Percentiles rank a stretch among this genome's conserved stretches.
These are phyloP conservation scores for Phytophthora foliorum DNA, from an alignment of 352 stramenopile genomes.

Conservation along the genomic window DNA sequence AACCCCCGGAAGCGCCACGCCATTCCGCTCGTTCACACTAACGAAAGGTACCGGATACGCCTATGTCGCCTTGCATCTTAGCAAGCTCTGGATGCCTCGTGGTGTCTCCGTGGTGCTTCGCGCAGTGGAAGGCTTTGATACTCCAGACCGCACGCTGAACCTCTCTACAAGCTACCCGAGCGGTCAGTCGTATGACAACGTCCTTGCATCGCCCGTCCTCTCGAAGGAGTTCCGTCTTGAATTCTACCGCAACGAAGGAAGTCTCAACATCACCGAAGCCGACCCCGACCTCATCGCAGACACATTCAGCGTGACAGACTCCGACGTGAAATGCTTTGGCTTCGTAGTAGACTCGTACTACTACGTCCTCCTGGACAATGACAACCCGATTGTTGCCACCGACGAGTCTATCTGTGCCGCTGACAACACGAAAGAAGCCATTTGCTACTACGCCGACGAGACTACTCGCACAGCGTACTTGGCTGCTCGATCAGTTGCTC, in stretches of 20 bases:
- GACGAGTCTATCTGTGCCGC: slow-evolving; percentile 59
- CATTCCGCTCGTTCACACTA: slow-evolving; percentile 61
- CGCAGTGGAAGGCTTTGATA: slow-evolving; percentile 54
- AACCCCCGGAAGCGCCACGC: slow-evolving; percentile 34
- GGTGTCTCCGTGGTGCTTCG: slow-evolving; percentile 54
- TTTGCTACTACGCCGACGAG: slow-evolving; percentile 58
- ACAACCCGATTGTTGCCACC: slow-evolving; percentile 50
- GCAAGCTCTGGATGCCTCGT: slow-evolving; percentile 54
- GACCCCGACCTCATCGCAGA: slow-evolving; percentile 7
- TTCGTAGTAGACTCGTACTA: slow-evolving; percentile 63
- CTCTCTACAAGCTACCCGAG: slow-evolving; percentile 48
- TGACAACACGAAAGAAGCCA: slow-evolving; percentile 70
- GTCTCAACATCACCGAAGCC: slow-evolving; percentile 8
- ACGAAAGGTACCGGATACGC: slow-evolving; percentile 64
- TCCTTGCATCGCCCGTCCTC: slow-evolving; percentile 45
- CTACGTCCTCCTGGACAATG: slow-evolving; percentile 54
- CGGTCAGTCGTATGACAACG: slow-evolving; percentile 32
- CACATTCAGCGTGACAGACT: slow-evolving; percentile 33
- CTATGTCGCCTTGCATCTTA: slow-evolving; percentile 63
- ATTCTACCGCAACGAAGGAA: slow-evolving; percentile 55
- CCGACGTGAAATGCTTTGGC: slow-evolving; percentile 51
- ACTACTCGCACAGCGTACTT: slow-evolving; percentile 45
- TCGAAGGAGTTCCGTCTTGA: slow-evolving; percentile 68
- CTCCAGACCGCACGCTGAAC: slow-evolving; percentile 50
- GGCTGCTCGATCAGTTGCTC: slow-evolving; percentile 55